Conservation (phyloP, 805 yeast species). For the Kuraishia floccosa region DNA sequence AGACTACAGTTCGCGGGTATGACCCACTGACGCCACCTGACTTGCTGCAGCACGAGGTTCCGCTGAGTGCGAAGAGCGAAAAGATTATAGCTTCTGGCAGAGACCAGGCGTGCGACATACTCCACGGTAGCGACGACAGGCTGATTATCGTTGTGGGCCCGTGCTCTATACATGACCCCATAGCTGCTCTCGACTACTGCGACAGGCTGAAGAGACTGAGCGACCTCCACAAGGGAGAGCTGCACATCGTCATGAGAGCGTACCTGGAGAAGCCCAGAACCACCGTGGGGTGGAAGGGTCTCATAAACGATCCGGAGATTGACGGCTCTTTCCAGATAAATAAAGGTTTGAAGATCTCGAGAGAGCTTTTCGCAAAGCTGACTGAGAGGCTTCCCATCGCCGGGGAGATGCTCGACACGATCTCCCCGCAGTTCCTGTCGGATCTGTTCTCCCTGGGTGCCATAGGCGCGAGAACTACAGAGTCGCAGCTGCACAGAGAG, state of each 20-base stretch:
- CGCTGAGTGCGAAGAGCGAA: conserved; percentile 42
- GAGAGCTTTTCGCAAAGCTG: conserved; percentile 75
- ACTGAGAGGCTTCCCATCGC: conserved; percentile 89
- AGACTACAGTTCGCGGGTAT: conserved; percentile 54
- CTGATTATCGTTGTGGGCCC: conserved; percentile 89
- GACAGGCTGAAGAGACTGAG: conserved; percentile 51
- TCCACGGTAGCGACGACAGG: conserved; percentile 72
- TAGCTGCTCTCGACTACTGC: conserved; percentile 84
- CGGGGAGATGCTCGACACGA: conserved; percentile 96
- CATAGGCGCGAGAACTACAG: conserved; percentile 98
- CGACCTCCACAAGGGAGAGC: conserved; percentile 62
- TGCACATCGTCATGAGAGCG: conserved; percentile 90
- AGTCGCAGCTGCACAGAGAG: conserved; percentile 96
- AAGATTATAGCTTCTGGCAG: conserved; percentile 70
- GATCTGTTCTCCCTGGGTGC: conserved; percentile 93
- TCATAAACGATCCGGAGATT: conserved; percentile 93
- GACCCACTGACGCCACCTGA: conserved; percentile 94
- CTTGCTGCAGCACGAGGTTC: conserved; percentile 74
- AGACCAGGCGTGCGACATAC: conserved; percentile 62
- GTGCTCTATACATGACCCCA: conserved; percentile 90
- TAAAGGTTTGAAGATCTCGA: conserved; percentile 82
- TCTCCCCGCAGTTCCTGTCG: conserved; percentile 89
- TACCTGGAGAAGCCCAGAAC: conserved; percentile 98
- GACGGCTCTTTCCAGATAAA: conserved; percentile 89
- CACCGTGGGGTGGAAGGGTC: conserved; percentile 98